Evolutionary conservation across 495 filamentous ascomycete genomes (phyloP).

Genomic region (Trichoderma asperelloides): DNA sequence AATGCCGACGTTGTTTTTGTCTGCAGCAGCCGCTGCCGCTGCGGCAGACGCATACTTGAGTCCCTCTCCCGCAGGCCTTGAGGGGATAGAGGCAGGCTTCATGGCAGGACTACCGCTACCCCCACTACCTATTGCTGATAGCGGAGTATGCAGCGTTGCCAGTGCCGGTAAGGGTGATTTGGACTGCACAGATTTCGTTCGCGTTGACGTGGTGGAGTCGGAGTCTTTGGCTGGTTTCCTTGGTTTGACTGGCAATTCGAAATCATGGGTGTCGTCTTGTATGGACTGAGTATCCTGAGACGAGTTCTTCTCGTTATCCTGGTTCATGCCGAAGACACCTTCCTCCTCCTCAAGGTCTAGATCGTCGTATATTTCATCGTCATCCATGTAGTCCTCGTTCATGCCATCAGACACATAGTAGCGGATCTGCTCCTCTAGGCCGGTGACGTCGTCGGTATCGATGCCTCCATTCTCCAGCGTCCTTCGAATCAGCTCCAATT

Average conservation of each 20-base stretch:
- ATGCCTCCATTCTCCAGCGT: conserved; percentile 87
- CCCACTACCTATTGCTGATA: conserved; percentile 54
- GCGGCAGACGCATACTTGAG: conserved; percentile 96
- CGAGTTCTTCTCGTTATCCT: conserved; percentile 77
- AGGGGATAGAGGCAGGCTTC: conserved; percentile 88
- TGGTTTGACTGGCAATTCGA: conserved; percentile 45
- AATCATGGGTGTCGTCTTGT: conserved; percentile 69
- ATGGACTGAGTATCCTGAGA: conserved; percentile 93
- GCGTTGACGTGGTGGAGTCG: conserved; percentile 40
- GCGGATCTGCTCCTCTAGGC: conserved; percentile 81
- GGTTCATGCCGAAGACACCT: conserved; percentile 67
- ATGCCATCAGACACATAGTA: conserved; percentile 92
- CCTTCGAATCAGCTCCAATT: conserved; percentile 82
- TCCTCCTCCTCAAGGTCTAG: conserved; percentile 87
- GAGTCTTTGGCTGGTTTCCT: conserved; percentile 48
- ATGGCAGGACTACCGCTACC: conserved; percentile 44
- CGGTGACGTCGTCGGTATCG: conserved; percentile 73
- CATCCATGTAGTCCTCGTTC: conserved; percentile 80
- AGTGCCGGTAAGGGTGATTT: conserved; percentile 88
- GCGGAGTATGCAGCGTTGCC: conserved; percentile 69
- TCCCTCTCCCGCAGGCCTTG: conserved; percentile 75
- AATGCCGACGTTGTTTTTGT: conserved; percentile 93
- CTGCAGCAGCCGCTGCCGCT: conserved; percentile 86
- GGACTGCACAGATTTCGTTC: conserved; percentile 82
- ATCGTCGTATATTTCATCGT: conserved; percentile 89